A percentile compares a stretch with the other conserved stretches of the same genome.
Evolutionary conservation across 2,329 filamentous ascomycete genomes (phyloP).

Genomic region (Aspergillus spinulosporus): DNA sequence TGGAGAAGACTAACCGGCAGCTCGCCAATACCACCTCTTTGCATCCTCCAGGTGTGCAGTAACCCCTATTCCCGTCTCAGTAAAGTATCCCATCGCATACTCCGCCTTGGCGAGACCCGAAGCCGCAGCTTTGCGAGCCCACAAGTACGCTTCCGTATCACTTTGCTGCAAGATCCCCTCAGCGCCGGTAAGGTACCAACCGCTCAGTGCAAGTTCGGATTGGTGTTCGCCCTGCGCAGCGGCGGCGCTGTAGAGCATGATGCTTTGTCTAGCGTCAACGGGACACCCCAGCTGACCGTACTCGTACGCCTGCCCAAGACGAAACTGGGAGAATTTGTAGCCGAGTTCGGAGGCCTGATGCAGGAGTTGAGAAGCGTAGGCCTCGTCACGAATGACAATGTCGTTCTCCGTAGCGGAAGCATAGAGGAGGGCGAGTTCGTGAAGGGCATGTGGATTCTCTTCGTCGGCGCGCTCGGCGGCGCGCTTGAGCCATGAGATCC

Average conservation of each 20-base stretch:
- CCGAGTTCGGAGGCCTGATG: slow-evolving; percentile 81
- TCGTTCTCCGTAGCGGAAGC: slow-evolving; percentile 62
- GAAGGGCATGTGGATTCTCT: slow-evolving; percentile 92
- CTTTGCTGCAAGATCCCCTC: slow-evolving; percentile 86
- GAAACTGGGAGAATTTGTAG: slow-evolving; percentile 93
- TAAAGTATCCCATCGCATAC: slow-evolving; percentile 98
- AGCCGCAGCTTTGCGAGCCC: slow-evolving; percentile 89
- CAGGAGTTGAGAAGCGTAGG: slow-evolving; percentile 79
- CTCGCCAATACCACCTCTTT: slow-evolving; percentile 96
- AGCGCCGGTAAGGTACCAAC: slow-evolving; percentile 93
- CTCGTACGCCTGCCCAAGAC: slow-evolving; percentile 83
- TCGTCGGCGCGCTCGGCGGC: slow-evolving; percentile 83
- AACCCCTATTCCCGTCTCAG: slow-evolving; percentile 89
- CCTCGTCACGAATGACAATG: slow-evolving; percentile 75
- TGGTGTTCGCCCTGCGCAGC: slow-evolving; percentile 94
- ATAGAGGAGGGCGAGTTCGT: slow-evolving; percentile 73
- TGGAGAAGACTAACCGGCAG: slow-evolving; percentile 70
- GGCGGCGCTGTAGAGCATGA: slow-evolving; percentile 90
- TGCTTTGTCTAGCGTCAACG: slow-evolving; percentile 79
- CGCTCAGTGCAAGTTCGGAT: slow-evolving; percentile 77
- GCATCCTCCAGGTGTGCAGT: slow-evolving; percentile 87
- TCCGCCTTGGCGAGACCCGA: slow-evolving; percentile 89
- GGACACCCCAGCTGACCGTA: slow-evolving; percentile 81
- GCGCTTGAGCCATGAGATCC: slow-evolving; percentile 87
- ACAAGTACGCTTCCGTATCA: slow-evolving; percentile 94